Percentiles rank a stretch among this genome's conserved stretches.
These are phyloP conservation scores for Colletotrichum sp. DNA, from an alignment of 2,329 filamentous ascomycete genomes.

Conservation along the genomic window DNA sequence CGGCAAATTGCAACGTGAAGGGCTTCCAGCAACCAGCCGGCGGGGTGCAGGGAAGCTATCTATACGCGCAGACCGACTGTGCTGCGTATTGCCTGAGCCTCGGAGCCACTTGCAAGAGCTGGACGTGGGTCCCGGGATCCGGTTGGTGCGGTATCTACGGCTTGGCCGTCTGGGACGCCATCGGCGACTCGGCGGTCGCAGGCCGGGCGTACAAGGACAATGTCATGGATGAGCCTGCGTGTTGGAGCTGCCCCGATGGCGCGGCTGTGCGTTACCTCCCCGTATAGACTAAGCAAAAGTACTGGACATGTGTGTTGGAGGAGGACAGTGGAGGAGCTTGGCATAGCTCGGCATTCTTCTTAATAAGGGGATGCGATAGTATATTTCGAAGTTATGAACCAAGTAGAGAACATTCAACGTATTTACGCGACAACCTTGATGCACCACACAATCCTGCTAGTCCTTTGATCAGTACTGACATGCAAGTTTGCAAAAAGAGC, in stretches of 20 bases:
- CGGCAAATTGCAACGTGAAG: neutral
- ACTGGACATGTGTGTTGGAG: neutral
- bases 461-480: neutral
- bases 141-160: neutral
- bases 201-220: neutral
- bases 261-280: neutral
- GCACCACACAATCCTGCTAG: neutral
- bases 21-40: neutral
- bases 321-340: neutral
- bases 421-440: neutral
- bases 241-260: neutral
- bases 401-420: neutral
- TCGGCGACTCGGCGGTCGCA: constrained; percentile 2
- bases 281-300: neutral
- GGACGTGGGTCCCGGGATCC: neutral
- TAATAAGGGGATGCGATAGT: neutral
- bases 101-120: neutral
- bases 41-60: neutral
- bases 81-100: neutral
- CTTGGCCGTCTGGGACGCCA: neutral
- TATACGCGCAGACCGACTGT: neutral
- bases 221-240: neutral
- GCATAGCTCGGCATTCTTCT: neutral
- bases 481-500: too few species aligned
- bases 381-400: neutral